Conservation (phyloP, 345 rosid genomes). For the Hypericum androsaemum region DNA sequence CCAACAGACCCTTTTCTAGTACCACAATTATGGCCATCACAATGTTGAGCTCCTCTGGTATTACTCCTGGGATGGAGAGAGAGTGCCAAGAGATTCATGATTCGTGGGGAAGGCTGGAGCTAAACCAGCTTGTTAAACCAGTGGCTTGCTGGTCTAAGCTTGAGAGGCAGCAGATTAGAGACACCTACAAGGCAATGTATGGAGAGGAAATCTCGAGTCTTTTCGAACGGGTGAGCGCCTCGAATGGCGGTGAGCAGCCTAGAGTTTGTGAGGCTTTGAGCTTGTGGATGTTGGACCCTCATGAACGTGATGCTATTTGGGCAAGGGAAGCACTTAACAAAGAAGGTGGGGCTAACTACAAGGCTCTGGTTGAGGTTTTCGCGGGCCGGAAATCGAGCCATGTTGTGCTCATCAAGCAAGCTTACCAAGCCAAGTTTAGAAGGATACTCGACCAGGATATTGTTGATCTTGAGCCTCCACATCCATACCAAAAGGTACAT, state of each 20-base stretch:
- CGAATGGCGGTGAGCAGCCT: conserved; percentile 1
- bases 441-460: conserved; percentile 52
- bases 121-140: conserved; percentile 18
- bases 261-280: conserved; percentile 25
- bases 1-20: not conserved
- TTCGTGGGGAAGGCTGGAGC: conserved; percentile 19
- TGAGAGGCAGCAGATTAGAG: conserved; percentile 27
- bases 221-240: conserved; percentile 7
- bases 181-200: conserved; percentile 30
- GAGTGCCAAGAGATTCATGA: conserved; percentile 49
- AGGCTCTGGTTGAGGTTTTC: conserved; percentile 45
- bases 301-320: conserved; percentile 44
- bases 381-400: conserved; percentile 59
- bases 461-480: conserved; percentile 42
- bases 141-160: conserved; percentile 26
- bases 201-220: conserved; percentile 31
- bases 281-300: conserved; percentile 36
- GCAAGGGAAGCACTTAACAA: conserved; percentile 36
- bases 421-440: conserved; percentile 35
- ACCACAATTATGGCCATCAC: conserved; percentile 22
- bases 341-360: conserved; percentile 24
- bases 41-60: conserved; percentile 15
- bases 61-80: conserved; percentile 22
- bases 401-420: conserved; percentile 37
- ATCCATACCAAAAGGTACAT: conserved; percentile 47